Conservation (phyloP, 306 rosid genomes). For the Fagus sylvatica region DNA sequence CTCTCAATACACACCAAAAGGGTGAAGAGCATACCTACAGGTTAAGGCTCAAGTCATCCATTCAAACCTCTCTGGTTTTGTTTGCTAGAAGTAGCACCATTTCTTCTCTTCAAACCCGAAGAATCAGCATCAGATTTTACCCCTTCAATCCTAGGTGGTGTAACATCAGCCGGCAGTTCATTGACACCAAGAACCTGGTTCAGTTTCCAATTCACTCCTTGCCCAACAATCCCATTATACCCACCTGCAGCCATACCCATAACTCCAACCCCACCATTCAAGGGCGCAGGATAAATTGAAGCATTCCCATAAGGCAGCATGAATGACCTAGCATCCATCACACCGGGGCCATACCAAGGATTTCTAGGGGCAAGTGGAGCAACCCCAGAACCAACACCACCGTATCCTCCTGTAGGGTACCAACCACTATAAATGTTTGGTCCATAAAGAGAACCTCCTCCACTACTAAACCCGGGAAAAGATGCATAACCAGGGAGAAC, state of each 20-base stretch:
- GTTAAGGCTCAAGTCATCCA: constrained; percentile 22
- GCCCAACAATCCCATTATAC: constrained; percentile 32
- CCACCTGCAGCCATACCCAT: constrained; percentile 33
- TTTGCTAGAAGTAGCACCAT: constrained; percentile 35
- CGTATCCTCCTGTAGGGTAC: constrained; percentile 54
- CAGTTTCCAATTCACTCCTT: constrained; percentile 32
- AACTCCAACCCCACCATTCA: constrained; percentile 40
- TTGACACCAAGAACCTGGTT: constrained; percentile 33
- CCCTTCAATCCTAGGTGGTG: constrained; percentile 30
- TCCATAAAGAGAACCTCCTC: constrained; percentile 43
- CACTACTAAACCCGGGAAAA: constrained; percentile 36
- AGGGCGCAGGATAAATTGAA: constrained; percentile 29
- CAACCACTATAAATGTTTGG: constrained; percentile 45
- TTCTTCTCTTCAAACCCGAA: constrained; percentile 37
- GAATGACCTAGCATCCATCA: constrained; percentile 34
- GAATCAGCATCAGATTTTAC: constrained; percentile 35
- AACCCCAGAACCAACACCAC: constrained; percentile 46
- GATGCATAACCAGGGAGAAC: constrained; percentile 38
- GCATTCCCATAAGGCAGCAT: constrained; percentile 44
- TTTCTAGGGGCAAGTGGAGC: constrained; percentile 40
- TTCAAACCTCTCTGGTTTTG: constrained; percentile 21
- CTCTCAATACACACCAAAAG: constrained; percentile 26
- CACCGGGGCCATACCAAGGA: constrained; percentile 45
- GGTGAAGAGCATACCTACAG: constrained; percentile 34
- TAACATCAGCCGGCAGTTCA: constrained; percentile 35